Percentiles rank a stretch among this genome's conserved stretches.
phyloP scores from a whole-genome alignment of 768 basidiomycete species.

The Termitomyces eurrhizus region DNA sequence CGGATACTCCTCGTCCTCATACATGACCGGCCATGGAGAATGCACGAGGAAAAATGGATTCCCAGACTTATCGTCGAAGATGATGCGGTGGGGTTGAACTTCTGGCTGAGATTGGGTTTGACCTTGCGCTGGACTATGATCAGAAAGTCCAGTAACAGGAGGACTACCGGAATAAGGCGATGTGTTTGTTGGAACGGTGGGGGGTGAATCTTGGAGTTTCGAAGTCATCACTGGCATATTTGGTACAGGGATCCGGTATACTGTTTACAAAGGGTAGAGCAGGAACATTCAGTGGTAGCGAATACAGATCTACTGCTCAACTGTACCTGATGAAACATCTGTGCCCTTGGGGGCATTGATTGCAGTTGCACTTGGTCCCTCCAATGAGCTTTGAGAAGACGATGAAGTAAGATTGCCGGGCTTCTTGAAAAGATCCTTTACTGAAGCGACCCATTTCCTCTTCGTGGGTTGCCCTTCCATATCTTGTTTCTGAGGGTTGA shows the following conservation, averaged over 20 bases:
- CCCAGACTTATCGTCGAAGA: conserved; percentile 37
- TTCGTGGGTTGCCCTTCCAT: background rate
- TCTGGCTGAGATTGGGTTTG: background rate
- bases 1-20: too few relatives aligned
- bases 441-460: background rate
- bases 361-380: background rate
- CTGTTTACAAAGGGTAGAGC: background rate
- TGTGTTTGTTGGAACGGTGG: background rate
- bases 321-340: too few relatives aligned
- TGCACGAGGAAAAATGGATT: conserved; percentile 58
- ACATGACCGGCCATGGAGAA: conserved; percentile 55
- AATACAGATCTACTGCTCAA: background rate
- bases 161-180: background rate
- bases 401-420: background rate
- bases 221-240: background rate
- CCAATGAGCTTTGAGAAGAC: background rate
- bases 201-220: background rate
- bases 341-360: background rate
- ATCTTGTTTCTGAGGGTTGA: background rate
- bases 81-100: conserved; percentile 15
- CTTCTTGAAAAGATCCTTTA: background rate
- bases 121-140: background rate
- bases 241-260: background rate
- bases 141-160: background rate
- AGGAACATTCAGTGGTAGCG: background rate